These are phyloP conservation scores for Ustilago loliicola DNA, from an alignment of 1,284 basidiomycete genomes.

Conservation along the genomic window DNA sequence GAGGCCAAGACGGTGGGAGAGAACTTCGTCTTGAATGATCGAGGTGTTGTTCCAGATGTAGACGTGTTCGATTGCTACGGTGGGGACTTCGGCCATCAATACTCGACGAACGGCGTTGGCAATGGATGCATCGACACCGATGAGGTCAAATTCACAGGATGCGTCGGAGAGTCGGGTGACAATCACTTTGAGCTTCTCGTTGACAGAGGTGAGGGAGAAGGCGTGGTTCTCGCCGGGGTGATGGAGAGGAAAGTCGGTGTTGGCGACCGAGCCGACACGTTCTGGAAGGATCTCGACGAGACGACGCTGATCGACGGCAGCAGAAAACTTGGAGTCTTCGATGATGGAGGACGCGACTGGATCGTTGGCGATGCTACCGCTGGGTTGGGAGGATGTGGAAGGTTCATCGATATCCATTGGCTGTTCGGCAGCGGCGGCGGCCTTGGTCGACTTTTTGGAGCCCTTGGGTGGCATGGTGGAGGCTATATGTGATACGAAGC, in stretches of 20 bases:
- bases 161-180: constrained; percentile 62
- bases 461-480: constrained; percentile 46
- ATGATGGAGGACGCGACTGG: constrained; percentile 43
- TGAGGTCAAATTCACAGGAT: constrained; percentile 88
- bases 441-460: constrained; percentile 32
- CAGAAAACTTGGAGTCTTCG: constrained; percentile 35
- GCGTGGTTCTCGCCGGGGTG: constrained; percentile 51
- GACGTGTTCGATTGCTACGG: constrained; percentile 91
- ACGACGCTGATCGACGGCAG: constrained; percentile 51
- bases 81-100: constrained; percentile 87
- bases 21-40: constrained; percentile 93
- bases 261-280: constrained; percentile 63
- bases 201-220: constrained; percentile 52
- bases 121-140: constrained; percentile 95
- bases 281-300: constrained; percentile 67
- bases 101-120: constrained; percentile 94
- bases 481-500: too few species aligned
- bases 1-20: constrained; percentile 90
- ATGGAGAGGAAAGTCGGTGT: constrained; percentile 63
- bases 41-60: constrained; percentile 97
- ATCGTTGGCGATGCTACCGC: constrained; percentile 40
- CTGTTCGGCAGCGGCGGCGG: constrained; percentile 20
- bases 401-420: constrained; percentile 49
- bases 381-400: constrained; percentile 30
- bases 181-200: constrained; percentile 49